Conservation (phyloP, 768 basidiomycete species). For the Auriscalpium orientale region DNA sequence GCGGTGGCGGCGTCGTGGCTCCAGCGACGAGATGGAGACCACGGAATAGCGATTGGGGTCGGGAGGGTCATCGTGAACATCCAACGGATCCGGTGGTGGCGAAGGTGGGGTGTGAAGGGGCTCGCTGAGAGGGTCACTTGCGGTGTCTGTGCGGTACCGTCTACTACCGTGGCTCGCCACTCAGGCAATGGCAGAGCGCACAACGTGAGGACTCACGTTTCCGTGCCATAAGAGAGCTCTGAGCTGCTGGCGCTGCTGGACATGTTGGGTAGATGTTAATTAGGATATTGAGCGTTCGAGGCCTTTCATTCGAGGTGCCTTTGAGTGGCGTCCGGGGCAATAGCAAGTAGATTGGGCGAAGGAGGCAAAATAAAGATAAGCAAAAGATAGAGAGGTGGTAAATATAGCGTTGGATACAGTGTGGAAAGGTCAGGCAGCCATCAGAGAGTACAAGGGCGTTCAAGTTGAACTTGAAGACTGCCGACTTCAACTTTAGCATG, state of each 20-base stretch:
- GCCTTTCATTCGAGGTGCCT: too few relatives aligned
- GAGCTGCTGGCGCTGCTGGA: background rate
- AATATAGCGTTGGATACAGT: background rate
- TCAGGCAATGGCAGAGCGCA: too few relatives aligned
- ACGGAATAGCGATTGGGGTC: slow-evolving; percentile 1
- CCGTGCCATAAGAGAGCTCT: background rate
- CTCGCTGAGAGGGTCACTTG: too few relatives aligned
- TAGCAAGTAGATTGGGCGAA: too few relatives aligned
- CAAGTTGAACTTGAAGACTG: background rate
- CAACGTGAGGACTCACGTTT: background rate
- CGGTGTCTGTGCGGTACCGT: too few relatives aligned
- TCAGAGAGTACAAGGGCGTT: background rate
- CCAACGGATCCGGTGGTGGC: too few relatives aligned
- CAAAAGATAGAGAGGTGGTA: background rate
- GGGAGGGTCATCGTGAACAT: too few relatives aligned
- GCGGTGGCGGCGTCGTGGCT: slow-evolving; percentile 11
- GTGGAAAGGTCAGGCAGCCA: background rate
- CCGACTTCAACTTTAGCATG: background rate
- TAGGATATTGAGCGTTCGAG: background rate
- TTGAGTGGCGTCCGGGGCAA: too few relatives aligned
- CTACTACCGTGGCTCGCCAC: too few relatives aligned
- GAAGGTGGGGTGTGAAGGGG: too few relatives aligned
- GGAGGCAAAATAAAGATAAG: too few relatives aligned
- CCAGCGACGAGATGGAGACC: slow-evolving; percentile 11
- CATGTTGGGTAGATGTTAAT: background rate